Evolutionary conservation across 176 grass and related monocot genomes (phyloP).

Genomic region (Raddia guianensis): DNA sequence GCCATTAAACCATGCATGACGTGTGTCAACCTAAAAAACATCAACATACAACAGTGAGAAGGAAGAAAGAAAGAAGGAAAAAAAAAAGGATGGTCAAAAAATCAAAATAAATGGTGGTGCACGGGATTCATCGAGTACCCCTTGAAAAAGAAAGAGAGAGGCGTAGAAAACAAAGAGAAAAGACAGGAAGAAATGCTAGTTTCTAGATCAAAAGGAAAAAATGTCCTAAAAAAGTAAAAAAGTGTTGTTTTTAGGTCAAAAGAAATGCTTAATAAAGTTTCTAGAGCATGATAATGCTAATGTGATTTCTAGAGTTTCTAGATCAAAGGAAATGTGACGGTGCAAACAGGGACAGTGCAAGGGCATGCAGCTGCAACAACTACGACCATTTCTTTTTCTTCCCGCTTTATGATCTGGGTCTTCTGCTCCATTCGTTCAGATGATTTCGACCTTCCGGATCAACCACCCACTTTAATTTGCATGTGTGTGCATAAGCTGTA

Average conservation of each 20-base stretch:
- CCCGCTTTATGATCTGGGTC: neutral
- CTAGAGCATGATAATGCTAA: neutral
- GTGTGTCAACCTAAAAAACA: slow-evolving; percentile 21
- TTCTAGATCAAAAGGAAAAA: slow-evolving; percentile 1
- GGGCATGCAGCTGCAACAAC: neutral
- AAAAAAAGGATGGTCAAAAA: no score
- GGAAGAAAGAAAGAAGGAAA: neutral
- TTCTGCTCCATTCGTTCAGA: slow-evolving; percentile 1
- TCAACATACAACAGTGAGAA: neutral
- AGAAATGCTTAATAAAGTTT: neutral
- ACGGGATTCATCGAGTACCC: slow-evolving; percentile 33
- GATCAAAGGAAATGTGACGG: neutral
- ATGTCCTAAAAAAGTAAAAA: neutral
- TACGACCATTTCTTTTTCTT: slow-evolving; percentile 8
- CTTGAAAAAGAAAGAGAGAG: neutral
- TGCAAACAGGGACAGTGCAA: neutral
- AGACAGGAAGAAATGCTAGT: neutral
- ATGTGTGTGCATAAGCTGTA: neutral
- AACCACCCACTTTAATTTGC: neutral
- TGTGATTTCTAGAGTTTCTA: neutral
- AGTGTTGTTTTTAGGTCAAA: no score
- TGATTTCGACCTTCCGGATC: slow-evolving; percentile 31
- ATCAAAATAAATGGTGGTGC: neutral
- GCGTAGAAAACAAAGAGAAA: neutral
- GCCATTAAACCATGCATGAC: neutral